phyloP scores from a whole-genome alignment of 2,329 filamentous ascomycete species.

The Calycina herbarum region DNA sequence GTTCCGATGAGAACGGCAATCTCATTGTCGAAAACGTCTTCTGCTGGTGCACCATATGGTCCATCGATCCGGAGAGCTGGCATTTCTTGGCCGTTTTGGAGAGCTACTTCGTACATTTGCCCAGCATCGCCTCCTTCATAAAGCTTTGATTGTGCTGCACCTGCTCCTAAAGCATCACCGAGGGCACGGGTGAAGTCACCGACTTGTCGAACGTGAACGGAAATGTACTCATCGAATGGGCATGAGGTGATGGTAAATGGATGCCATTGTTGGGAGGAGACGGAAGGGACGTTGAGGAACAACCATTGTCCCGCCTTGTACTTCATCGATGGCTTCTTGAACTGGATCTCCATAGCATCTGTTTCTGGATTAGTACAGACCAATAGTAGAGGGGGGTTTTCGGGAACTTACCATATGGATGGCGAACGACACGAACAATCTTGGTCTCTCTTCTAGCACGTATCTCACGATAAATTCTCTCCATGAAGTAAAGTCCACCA shows the following conservation, averaged over 20 bases:
- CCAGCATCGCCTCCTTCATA: constrained; percentile 93
- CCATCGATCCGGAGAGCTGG: constrained; percentile 87
- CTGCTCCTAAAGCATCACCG: constrained; percentile 93
- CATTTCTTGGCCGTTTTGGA: constrained; percentile 92
- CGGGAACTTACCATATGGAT: constrained; percentile 77
- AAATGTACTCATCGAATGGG: constrained; percentile 92
- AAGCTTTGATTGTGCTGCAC: constrained; percentile 80
- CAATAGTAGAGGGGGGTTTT: neutral
- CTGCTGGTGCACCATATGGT: constrained; percentile 92
- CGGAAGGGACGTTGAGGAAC: constrained; percentile 87
- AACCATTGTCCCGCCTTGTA: constrained; percentile 99
- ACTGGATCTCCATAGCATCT: constrained; percentile 97
- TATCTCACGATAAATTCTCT: constrained; percentile 89
- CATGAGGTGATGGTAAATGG: constrained; percentile 99
- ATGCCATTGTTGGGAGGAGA: constrained; percentile 93
- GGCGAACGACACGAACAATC: constrained; percentile 91
- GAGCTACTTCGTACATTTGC: constrained; percentile 97
- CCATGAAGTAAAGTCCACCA: constrained; percentile 80
- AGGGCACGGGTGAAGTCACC: constrained; percentile 94
- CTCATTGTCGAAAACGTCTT: constrained; percentile 95
- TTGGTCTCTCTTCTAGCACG: constrained; percentile 79
- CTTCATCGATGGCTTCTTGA: constrained; percentile 91
- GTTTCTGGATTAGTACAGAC: constrained; percentile 34
- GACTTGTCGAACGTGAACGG: constrained; percentile 91
- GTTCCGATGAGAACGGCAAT: constrained; percentile 84